Percentiles rank a stretch among this genome's conserved stretches.
These are phyloP conservation scores for Paraphoma sp. DNA, from an alignment of 2,329 filamentous ascomycete genomes.

Conservation along the genomic window DNA sequence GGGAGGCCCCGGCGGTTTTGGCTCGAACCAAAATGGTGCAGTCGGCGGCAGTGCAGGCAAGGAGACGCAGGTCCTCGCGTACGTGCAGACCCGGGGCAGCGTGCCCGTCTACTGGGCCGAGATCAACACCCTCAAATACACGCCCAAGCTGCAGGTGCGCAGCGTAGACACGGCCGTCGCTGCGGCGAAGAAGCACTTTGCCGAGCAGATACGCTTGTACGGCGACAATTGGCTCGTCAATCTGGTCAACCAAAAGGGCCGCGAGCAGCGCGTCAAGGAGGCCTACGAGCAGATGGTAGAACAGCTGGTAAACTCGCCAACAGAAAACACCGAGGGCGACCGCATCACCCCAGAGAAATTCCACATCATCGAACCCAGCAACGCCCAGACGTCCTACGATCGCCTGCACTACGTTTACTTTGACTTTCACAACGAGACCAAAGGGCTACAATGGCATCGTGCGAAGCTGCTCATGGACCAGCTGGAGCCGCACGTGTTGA, in stretches of 20 bases:
- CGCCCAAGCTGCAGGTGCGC: slow-evolving; percentile 86
- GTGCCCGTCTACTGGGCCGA: slow-evolving; percentile 97
- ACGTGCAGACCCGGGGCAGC: slow-evolving; percentile 95
- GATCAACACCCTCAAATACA: slow-evolving; percentile 91
- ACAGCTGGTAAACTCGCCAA: slow-evolving; percentile 72
- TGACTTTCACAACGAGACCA: slow-evolving; percentile 97
- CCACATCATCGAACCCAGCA: slow-evolving; percentile 72
- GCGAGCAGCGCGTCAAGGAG: slow-evolving; percentile 86
- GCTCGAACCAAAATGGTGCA: slow-evolving; percentile 75
- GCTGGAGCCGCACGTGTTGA: slow-evolving; percentile 75
- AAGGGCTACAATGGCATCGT: slow-evolving; percentile 91
- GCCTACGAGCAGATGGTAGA: slow-evolving; percentile 93
- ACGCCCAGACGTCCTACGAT: slow-evolving; percentile 72
- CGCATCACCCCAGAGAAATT: slow-evolving; percentile 78
- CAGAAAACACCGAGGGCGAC: slow-evolving; percentile 71
- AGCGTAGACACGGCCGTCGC: slow-evolving; percentile 79
- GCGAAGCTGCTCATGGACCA: slow-evolving; percentile 86
- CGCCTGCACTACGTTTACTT: slow-evolving; percentile 96
- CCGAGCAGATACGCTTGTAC: slow-evolving; percentile 91
- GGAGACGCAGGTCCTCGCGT: slow-evolving; percentile 89
- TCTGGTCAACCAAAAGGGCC: slow-evolving; percentile 93
- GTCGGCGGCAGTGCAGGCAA: slow-evolving; percentile 62
- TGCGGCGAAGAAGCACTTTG: slow-evolving; percentile 85
- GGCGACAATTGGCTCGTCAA: slow-evolving; percentile 98
- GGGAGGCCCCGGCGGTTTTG: slow-evolving; percentile 79